These are phyloP conservation scores for Schoenoplectus tabernaemontani DNA, from an alignment of 202 grass and related monocot genomes.

Conservation along the genomic window DNA sequence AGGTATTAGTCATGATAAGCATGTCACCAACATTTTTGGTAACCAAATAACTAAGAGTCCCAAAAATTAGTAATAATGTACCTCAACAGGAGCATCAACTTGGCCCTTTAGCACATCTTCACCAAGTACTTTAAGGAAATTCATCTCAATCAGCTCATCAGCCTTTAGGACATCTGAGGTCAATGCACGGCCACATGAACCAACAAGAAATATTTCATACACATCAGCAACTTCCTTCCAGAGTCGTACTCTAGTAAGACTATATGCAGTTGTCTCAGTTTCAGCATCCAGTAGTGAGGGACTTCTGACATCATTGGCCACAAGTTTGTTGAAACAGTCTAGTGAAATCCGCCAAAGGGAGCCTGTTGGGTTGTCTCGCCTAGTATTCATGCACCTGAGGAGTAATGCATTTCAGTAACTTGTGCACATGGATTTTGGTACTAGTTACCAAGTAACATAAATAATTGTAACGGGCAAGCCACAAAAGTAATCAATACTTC, in stretches of 20 bases:
- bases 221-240: constrained; percentile 97
- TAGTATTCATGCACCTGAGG: constrained; percentile 92
- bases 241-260: constrained; percentile 59
- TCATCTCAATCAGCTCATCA: constrained; percentile 92
- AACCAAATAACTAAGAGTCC: not conserved
- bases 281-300: constrained; percentile 18
- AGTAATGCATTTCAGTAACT: not conserved
- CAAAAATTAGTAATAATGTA: constrained; percentile 25
- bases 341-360: constrained; percentile 91
- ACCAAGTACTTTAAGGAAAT: constrained; percentile 65
- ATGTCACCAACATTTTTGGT: constrained; percentile 17
- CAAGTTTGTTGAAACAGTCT: constrained; percentile 73
- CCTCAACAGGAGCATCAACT: constrained; percentile 80
- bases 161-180: constrained; percentile 73
- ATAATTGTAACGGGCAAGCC: not conserved
- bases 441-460: not conserved
- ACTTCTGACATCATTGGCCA: constrained; percentile 53
- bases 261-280: constrained; percentile 54
- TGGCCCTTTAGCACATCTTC: constrained; percentile 73
- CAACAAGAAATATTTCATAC: constrained; percentile 97
- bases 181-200: constrained; percentile 88
- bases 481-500: not conserved
- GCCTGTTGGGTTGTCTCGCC: constrained; percentile 92
- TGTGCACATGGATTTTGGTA: not conserved
- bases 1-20: too few species aligned